phyloP scores from a whole-genome alignment of 495 filamentous ascomycete species.

The Aspergillus sclerotioniger region DNA sequence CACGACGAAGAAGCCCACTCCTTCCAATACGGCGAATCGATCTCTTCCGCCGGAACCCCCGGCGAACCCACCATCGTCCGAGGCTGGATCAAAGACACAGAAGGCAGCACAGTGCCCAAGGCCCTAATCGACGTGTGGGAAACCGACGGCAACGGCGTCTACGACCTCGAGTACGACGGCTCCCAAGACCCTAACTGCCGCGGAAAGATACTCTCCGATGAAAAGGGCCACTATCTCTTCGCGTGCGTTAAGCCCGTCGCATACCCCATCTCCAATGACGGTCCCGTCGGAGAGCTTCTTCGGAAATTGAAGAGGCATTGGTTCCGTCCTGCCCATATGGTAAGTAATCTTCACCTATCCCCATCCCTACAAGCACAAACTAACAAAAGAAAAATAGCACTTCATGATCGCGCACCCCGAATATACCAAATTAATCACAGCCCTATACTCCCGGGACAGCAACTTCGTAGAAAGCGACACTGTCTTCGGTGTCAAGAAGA shows the following conservation, averaged over 20 bases:
- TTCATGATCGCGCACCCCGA: slow-evolving; percentile 2
- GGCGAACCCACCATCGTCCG: slow-evolving; percentile 53
- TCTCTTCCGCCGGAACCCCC: slow-evolving; percentile 55
- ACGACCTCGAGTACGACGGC: slow-evolving; percentile 73
- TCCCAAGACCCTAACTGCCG: slow-evolving; percentile 65
- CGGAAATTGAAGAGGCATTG: slow-evolving; percentile 21
- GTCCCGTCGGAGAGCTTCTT: slow-evolving; percentile 3
- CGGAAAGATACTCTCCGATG: slow-evolving; percentile 63
- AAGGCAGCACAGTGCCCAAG: slow-evolving; percentile 58
- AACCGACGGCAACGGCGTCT: slow-evolving; percentile 71
- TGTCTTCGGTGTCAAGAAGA: slow-evolving; percentile 82
- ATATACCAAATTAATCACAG: slow-evolving; percentile 27
- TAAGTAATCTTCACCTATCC: slow-evolving; percentile 66
- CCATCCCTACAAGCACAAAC: slow-evolving; percentile 49
- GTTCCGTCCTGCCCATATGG: slow-evolving; percentile 25
- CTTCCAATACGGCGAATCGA: slow-evolving; percentile 64
- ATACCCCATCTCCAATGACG: slow-evolving; percentile 79
- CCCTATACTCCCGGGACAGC: slow-evolving; percentile 70
- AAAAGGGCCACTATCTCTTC: slow-evolving; percentile 72
- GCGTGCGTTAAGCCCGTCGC: slow-evolving; percentile 72
- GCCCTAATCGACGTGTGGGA: slow-evolving; percentile 84
- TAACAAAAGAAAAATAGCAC: background rate
- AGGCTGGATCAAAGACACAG: slow-evolving; percentile 65
- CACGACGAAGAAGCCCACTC: slow-evolving; percentile 36
- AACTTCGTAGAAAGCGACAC: slow-evolving; percentile 78